Evolutionary conservation across 164 flowering plant genomes (phyloP), one percentile per base, ranked within the genome.

Genomic region (Dillenia suffruticosa): DNA sequence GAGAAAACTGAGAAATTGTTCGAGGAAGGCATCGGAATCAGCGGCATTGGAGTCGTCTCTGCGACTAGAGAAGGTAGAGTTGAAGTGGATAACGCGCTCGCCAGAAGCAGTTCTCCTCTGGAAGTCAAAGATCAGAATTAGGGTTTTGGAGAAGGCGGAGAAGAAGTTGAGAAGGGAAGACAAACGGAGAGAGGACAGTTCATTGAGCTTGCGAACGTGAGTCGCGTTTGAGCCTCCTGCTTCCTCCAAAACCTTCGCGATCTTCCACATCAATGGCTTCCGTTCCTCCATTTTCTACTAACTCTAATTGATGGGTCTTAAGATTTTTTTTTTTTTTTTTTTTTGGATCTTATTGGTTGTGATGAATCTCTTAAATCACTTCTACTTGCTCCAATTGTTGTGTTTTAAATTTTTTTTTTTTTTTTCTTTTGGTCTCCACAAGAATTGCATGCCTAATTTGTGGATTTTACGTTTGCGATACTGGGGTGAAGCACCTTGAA

Each of bases 121-220:
- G 81, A 81, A 76, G 50, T 52, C 54, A 71, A 95, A 90, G 13
- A 95, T 79, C 14, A 96, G 97, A 3, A 65, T 58, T 54, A 95
- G 77, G 75, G 90, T 54, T 76, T 74, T 76, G 75, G 77, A 57
- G 70, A 92, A 92, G 0, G 84, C 80, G 46, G 79, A 47, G 71
- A 77, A 81, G 82, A 91, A 89, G 7, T 12, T 51, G 58, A 16
- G 49, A 22, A 68, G 48, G 6, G 79, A 68, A 0, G 82, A 66
- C 0, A 87, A 85, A 32, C 84, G 84, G 58, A 95, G 72, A 49
- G 76, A 14, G 1, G 72, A 59, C 56, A 95, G 84, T 16, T 92
- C 94, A 62, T 84, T 92, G 64, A 95, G 81, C 78, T 95, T 95
- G 12, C 99, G 80, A 57, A 64, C 69, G 68, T 90, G 97, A 0